These are phyloP conservation scores for Paraglomus brasilianum DNA, from an alignment of 192 early-diverging fungal genomes.

Conservation along the genomic window DNA sequence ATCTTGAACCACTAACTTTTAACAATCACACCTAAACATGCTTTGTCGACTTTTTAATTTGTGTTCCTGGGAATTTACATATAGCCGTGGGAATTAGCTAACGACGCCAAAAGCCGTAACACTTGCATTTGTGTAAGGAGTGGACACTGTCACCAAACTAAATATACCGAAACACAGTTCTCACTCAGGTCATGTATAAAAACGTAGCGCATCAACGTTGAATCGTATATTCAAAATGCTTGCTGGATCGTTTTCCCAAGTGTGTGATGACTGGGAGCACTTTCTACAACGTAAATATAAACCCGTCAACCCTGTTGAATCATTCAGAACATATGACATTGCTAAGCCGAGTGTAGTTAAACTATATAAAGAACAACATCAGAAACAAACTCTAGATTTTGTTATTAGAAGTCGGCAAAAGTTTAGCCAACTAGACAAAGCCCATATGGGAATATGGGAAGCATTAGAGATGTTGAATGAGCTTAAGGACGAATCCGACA, in stretches of 20 bases:
- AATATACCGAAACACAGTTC: too few species aligned
- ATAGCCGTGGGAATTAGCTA: too few species aligned
- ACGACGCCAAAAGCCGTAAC: too few species aligned
- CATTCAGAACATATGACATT: constrained; percentile 30
- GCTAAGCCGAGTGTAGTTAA: constrained; percentile 29
- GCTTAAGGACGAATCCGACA: constrained; percentile 51
- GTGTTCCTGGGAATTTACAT: too few species aligned
- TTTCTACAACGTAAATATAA: constrained; percentile 33
- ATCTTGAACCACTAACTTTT: too few species aligned
- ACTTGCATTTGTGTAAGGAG: too few species aligned
- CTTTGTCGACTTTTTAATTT: too few species aligned
- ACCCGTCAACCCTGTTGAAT: constrained; percentile 7
- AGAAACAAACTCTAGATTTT: constrained; percentile 39
- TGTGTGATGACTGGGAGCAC: constrained; percentile 35
- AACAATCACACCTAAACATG: too few species aligned
- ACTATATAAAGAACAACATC: constrained; percentile 44
- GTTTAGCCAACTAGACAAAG: constrained; percentile 28
- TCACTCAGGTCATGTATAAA: too few species aligned
- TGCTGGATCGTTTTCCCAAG: background rate
- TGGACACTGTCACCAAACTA: too few species aligned
- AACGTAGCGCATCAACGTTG: too few species aligned
- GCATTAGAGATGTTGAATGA: constrained; percentile 45
- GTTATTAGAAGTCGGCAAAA: constrained; percentile 33
- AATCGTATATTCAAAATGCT: too few species aligned
- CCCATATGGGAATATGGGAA: constrained; percentile 48